Conservation (phyloP, 768 basidiomycete species). For the Termitomyces sp. region DNA sequence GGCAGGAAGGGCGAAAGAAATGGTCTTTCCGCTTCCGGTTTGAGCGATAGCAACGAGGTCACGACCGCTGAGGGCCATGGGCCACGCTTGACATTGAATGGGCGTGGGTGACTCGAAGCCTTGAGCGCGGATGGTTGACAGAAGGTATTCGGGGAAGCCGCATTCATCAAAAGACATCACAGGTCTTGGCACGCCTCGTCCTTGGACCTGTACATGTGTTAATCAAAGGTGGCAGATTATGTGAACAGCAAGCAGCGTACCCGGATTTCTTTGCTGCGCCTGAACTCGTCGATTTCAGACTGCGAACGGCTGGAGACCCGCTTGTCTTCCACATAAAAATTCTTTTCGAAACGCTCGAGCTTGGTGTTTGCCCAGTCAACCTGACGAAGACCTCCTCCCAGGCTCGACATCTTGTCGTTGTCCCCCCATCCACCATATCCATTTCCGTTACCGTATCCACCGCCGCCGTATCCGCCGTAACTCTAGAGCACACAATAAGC, state of each 20-base stretch:
- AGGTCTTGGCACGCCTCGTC: conserved; percentile 82
- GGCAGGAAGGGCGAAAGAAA: conserved; percentile 95
- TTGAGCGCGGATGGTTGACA: conserved; percentile 89
- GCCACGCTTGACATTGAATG: conserved; percentile 99
- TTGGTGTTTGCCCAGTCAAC: conserved; percentile 81
- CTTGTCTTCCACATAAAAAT: conserved; percentile 93
- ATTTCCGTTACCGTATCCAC: conserved; percentile 37
- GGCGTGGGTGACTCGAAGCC: conserved; percentile 90
- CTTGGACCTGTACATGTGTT: conserved; percentile 63
- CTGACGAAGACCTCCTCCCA: conserved; percentile 76
- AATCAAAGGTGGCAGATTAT: background rate
- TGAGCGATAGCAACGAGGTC: conserved; percentile 97
- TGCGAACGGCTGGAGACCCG: conserved; percentile 74
- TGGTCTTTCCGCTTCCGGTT: conserved; percentile 98
- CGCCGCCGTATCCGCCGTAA: conserved; percentile 36
- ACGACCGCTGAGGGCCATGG: conserved; percentile 92
- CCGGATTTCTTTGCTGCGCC: conserved; percentile 81
- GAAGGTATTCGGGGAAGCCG: conserved; percentile 94
- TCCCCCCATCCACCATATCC: conserved; percentile 49
- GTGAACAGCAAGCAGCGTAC: conserved; percentile 29
- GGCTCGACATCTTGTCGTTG: conserved; percentile 72
- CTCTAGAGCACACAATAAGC: conserved; percentile 25
- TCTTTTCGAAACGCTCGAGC: conserved; percentile 91
- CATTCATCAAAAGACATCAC: conserved; percentile 90
- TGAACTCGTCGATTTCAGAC: conserved; percentile 85